A percentile compares a stretch with the other conserved stretches of the same genome.
Conservation (phyloP, 2,329 filamentous ascomycete genomes). For the Cordyceps fumosorosea region DNA sequence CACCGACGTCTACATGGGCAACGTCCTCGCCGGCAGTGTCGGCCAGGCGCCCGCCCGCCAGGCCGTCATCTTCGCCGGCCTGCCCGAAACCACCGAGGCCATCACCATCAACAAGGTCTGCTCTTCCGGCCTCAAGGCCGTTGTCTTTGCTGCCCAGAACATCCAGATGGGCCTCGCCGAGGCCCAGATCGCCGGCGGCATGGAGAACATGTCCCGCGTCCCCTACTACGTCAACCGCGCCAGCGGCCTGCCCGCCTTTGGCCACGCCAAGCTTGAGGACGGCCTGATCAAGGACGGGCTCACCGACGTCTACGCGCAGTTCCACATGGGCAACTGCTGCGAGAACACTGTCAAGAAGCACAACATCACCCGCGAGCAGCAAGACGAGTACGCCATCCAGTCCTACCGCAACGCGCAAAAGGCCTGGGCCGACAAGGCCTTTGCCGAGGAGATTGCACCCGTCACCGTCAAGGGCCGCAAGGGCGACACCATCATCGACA, state of each 20-base stretch:
- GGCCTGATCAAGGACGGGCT: conserved; percentile 91
- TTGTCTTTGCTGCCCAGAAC: conserved; percentile 83
- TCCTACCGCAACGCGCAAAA: conserved; percentile 86
- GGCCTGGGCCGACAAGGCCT: conserved; percentile 76
- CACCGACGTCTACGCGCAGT: conserved; percentile 92
- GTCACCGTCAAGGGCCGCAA: conserved; percentile 82
- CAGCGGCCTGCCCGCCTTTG: conserved; percentile 77
- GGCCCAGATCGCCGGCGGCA: conserved; percentile 86
- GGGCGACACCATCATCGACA: conserved; percentile 69
- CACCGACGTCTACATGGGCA: conserved; percentile 94
- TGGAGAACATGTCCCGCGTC: conserved; percentile 96
- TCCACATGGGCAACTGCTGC: conserved; percentile 97
- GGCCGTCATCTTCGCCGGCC: conserved; percentile 79
- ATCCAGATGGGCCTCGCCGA: conserved; percentile 88
- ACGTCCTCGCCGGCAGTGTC: conserved; percentile 76
- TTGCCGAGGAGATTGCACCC: conserved; percentile 83
- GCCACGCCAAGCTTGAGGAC: conserved; percentile 81
- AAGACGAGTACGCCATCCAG: conserved; percentile 84
- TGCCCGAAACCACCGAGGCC: conserved; percentile 75
- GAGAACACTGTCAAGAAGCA: conserved; percentile 91
- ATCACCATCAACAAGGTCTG: conserved; percentile 98
- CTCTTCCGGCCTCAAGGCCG: conserved; percentile 88
- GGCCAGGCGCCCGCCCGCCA: conserved; percentile 92
- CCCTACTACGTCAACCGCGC: conserved; percentile 84
- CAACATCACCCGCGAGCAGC: conserved; percentile 71